Evolutionary conservation across 805 yeast genomes (phyloP).

Genomic region (Starmerella ratchasimensis): DNA sequence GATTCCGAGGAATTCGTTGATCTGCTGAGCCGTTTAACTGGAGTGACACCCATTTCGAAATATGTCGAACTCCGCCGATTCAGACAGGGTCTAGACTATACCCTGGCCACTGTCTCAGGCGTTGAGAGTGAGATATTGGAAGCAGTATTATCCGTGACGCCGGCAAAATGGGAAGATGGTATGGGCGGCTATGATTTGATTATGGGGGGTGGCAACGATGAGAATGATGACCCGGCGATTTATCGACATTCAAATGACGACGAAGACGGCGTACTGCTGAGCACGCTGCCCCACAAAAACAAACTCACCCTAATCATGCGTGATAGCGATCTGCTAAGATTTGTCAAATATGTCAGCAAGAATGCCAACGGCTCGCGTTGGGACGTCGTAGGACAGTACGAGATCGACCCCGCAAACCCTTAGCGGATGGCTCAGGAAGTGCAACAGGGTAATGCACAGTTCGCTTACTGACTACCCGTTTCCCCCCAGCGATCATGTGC

Average conservation of each 20-base stretch:
- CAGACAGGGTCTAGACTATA: conserved; percentile 90
- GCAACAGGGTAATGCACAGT: too few species aligned
- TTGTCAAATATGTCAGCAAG: conserved; percentile 80
- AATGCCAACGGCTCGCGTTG: conserved; percentile 84
- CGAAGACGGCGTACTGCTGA: conserved; percentile 64
- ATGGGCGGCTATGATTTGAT: conserved; percentile 89
- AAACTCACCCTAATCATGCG: conserved; percentile 60
- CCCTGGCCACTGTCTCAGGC: conserved; percentile 60
- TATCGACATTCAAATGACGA: conserved; percentile 44
- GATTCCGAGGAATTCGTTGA: conserved; percentile 49
- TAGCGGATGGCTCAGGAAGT: too few species aligned
- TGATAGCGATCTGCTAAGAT: conserved; percentile 77
- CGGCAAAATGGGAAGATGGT: conserved; percentile 73
- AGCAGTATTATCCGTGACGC: conserved; percentile 71
- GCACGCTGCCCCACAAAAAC: conserved; percentile 77
- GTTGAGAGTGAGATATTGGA: conserved; percentile 42
- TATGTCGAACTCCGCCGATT: conserved; percentile 69
- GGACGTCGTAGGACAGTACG: conserved; percentile 79
- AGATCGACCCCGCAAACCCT: too few species aligned
- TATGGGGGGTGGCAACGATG: conserved; percentile 40
- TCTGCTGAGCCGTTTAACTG: conserved; percentile 54
- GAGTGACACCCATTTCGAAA: conserved; percentile 44
- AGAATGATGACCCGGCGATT: conserved; percentile 69
- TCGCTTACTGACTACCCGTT: too few species aligned
- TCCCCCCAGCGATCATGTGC: too few species aligned